Evolutionary conservation across 306 rosid species (phyloP), one percentile per base, ranked within the genome.

Genomic region (Malus sieversii): DNA sequence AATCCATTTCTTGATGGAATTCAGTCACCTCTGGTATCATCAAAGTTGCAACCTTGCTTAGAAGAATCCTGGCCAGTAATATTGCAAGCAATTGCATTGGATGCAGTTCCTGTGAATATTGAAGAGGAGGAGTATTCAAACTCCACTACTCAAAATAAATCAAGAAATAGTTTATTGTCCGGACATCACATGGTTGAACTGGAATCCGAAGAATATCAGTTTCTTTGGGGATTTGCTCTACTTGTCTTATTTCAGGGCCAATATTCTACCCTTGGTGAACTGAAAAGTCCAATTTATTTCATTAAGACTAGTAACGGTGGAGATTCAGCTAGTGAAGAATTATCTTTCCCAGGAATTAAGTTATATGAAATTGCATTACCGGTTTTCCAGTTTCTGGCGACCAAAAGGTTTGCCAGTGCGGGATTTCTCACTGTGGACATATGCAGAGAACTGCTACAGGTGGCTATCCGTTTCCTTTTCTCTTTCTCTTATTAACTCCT

Each of bases 21-120:
- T 78, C 96, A 90, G 78, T 95, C 98, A 42, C 90, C 96, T 82
- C 76, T 85, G 75, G 90, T 84, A 72, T 86, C 90, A 77, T 87
- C 90, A 68, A 92, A 92, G 84, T 84, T 95, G 84, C 90, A 76
- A 57, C 87, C 93, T 61, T 86, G 96, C 86, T 85, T 95, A 76
- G 95, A 95, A 84, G 97, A 92, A 86, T 92, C 97, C n/a, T 95
- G 98, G 98, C 97, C 98, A 22, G 93, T 95, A 80, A 87, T 95
- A 77, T 84, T 95, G 86, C 98, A 92, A 85, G 98, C 98, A 69
- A 86, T 95, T 86, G 97, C 92, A 67, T 81, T 90, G 74, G 98
- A 92, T 80, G 94, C 98, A 57, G 90, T 92, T 86, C 98, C 98
- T 58, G 86, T 65, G 75, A 81, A 82, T 88, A 70, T 84, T 74